These are phyloP conservation scores for Penicillium angulare DNA, from an alignment of 495 filamentous ascomycete genomes.

Conservation along the genomic window DNA sequence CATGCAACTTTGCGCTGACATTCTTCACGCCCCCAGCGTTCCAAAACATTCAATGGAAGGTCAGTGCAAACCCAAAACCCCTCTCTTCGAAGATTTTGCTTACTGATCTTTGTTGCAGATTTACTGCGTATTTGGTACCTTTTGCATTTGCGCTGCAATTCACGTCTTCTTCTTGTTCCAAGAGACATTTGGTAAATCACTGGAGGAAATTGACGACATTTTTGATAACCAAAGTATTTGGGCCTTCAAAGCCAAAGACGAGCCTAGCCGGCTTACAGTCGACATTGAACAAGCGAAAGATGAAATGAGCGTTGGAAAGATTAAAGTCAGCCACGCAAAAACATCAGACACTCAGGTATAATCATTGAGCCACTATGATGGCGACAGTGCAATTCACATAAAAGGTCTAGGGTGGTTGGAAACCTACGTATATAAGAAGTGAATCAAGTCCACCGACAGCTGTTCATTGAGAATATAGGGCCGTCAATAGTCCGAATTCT, in stretches of 20 bases:
- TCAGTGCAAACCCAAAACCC: not conserved
- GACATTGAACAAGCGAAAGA: slow-evolving; percentile 20
- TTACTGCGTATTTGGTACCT: slow-evolving; percentile 17
- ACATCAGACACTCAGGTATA: no score
- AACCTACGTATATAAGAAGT: no score
- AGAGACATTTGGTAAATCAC: slow-evolving; percentile 59
- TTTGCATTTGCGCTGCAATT: slow-evolving; percentile 59
- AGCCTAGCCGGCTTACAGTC: slow-evolving; percentile 9
- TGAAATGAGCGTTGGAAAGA: slow-evolving; percentile 8
- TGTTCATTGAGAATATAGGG: no score
- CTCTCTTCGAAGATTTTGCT: not conserved
- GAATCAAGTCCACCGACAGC: no score
- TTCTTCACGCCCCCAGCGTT: slow-evolving; percentile 64
- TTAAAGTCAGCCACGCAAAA: not conserved
- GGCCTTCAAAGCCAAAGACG: slow-evolving; percentile 12
- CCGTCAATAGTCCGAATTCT: no score
- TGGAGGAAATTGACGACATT: slow-evolving; percentile 67
- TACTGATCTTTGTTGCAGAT: slow-evolving; percentile 3
- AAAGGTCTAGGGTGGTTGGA: no score
- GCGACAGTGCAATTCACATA: no score
- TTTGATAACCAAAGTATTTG: slow-evolving; percentile 41
- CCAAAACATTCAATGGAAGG: slow-evolving; percentile 55
- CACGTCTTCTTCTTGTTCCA: slow-evolving; percentile 65
- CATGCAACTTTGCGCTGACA: slow-evolving; percentile 46
- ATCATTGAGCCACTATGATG: no score